A percentile compares a stretch with the other conserved stretches of the same genome.
These are phyloP conservation scores for Lentinula boryana DNA, from an alignment of 768 basidiomycete species.

Conservation along the genomic window DNA sequence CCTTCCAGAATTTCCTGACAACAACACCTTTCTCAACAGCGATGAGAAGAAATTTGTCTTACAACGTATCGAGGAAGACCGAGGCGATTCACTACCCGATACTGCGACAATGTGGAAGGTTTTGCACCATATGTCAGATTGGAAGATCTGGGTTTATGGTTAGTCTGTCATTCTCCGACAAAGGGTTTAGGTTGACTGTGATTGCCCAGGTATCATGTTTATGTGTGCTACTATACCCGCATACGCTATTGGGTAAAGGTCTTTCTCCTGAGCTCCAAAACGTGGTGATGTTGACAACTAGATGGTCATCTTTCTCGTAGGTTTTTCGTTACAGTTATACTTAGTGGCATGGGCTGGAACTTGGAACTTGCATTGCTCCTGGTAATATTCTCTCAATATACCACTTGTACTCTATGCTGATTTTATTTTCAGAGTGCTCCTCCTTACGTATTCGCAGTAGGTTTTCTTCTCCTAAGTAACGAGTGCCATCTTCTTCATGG, in stretches of 20 bases:
- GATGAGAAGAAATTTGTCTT: conserved; percentile 38
- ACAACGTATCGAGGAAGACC: conserved; percentile 41
- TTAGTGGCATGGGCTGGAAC: conserved; percentile 41
- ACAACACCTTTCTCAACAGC: conserved; percentile 36
- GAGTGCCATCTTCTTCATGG: neutral
- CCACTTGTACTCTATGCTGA: neutral
- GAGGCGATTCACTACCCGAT: conserved; percentile 45
- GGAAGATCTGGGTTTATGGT: conserved; percentile 44
- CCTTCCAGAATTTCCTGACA: conserved; percentile 41
- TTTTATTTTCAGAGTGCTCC: conserved; percentile 31
- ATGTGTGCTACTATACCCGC: conserved; percentile 45
- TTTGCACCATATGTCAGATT: conserved; percentile 33
- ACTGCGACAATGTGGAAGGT: conserved; percentile 29
- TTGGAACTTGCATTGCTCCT: conserved; percentile 37
- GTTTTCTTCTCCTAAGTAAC: conserved; percentile 9
- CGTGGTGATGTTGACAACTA: neutral
- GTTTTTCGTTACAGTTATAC: conserved; percentile 38
- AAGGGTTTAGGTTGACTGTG: neutral
- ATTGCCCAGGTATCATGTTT: conserved; percentile 30
- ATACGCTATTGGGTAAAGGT: conserved; percentile 40
- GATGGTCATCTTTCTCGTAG: neutral
- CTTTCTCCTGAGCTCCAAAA: neutral
- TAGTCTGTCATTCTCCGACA: conserved; percentile 6
- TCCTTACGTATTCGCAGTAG: conserved; percentile 38
- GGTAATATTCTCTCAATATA: conserved; percentile 17